Evolutionary conservation across 2,329 filamentous ascomycete species (phyloP).

Genomic region (Talaromyces sp.): DNA sequence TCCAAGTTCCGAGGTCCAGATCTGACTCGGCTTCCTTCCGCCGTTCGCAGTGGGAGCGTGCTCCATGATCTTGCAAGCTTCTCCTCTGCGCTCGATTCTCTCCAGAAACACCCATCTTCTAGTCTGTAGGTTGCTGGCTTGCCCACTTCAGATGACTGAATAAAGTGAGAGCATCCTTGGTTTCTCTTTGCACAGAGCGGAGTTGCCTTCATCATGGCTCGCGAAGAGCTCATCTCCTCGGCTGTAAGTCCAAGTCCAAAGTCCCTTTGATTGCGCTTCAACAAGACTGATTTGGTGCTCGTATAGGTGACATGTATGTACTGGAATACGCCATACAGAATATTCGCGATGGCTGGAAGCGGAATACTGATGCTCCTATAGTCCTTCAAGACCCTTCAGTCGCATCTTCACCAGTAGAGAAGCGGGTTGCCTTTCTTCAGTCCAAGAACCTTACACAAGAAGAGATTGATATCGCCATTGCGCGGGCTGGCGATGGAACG

Average conservation of each 20-base stretch:
- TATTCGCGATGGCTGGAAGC: not conserved
- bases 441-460: slow-evolving; percentile 97
- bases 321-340: not conserved
- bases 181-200: not conserved
- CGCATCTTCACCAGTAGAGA: slow-evolving; percentile 81
- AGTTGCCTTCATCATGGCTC: slow-evolving; percentile 69
- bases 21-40: not conserved
- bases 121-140: not conserved
- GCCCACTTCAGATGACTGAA: not conserved
- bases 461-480: slow-evolving; percentile 80
- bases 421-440: slow-evolving; percentile 84
- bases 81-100: not conserved
- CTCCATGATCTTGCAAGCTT: not conserved
- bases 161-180: slow-evolving; percentile 7
- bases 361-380: slow-evolving; percentile 28
- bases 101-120: not conserved
- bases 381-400: slow-evolving; percentile 94
- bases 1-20: slow-evolving; percentile 32
- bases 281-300: slow-evolving; percentile 1
- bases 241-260: slow-evolving; percentile 49
- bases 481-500: slow-evolving; percentile 61
- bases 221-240: slow-evolving; percentile 85
- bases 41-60: not conserved
- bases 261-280: not conserved
- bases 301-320: slow-evolving; percentile 47